Percentiles rank a stretch among this genome's conserved stretches.
phyloP scores from a whole-genome alignment of 495 filamentous ascomycete species.

The Ramalina intermedia region DNA sequence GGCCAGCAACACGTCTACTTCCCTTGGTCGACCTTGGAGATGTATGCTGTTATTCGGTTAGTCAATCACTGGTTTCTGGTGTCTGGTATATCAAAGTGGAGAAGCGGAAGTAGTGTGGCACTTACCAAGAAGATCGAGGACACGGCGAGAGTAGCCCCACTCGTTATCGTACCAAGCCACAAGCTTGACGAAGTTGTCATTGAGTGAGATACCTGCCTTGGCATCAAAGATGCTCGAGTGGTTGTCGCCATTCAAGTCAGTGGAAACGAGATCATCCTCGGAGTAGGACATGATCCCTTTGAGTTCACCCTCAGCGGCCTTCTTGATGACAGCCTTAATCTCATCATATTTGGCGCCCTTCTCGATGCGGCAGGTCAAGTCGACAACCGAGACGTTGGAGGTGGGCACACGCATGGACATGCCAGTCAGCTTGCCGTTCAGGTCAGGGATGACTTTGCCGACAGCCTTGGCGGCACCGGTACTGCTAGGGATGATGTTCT shows the following conservation, averaged over 20 bases:
- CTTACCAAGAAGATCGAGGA: constrained; percentile 76
- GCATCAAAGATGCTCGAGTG: constrained; percentile 97
- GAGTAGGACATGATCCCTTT: constrained; percentile 92
- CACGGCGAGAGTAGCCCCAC: constrained; percentile 97
- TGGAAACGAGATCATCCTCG: constrained; percentile 93
- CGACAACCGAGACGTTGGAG: constrained; percentile 96
- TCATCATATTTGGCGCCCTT: constrained; percentile 79
- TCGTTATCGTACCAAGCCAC: constrained; percentile 97
- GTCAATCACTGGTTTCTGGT: background rate
- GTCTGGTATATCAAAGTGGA: too few relatives aligned
- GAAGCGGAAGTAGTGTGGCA: background rate
- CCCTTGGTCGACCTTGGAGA: constrained; percentile 67
- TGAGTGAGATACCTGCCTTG: constrained; percentile 97
- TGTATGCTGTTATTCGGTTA: constrained; percentile 44
- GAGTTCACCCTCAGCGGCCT: constrained; percentile 65
- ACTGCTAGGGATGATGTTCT: constrained; percentile 99
- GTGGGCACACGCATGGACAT: constrained; percentile 99
- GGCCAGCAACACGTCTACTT: constrained; percentile 14
- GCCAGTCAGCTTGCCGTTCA: constrained; percentile 99
- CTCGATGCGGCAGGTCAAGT: constrained; percentile 87
- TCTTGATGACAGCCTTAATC: constrained; percentile 88
- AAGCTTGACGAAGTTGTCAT: constrained; percentile 97
- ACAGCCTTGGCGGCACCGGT: constrained; percentile 99
- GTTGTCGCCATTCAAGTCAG: constrained; percentile 80
- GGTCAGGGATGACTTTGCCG: constrained; percentile 93